Percentiles rank a stretch among this genome's conserved stretches.
Evolutionary conservation across 106 monocot genomes (phyloP).

Genomic region (Apostasia ramifera): DNA sequence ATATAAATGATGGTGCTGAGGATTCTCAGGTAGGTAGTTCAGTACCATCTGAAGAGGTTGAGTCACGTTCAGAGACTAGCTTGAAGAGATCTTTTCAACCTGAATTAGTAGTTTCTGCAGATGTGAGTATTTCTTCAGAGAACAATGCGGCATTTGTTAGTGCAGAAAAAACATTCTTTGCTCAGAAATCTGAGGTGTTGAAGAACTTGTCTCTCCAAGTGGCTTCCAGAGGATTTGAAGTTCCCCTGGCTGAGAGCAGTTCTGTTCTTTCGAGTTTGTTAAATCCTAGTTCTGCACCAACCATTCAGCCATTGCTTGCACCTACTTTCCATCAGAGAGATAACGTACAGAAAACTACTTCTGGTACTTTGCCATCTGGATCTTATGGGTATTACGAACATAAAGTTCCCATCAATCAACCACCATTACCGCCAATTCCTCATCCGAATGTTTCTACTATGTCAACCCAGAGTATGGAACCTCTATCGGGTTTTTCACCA

Average conservation of each 20-base stretch:
- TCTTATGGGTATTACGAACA: constrained; percentile 55
- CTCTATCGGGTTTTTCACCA: constrained; percentile 23
- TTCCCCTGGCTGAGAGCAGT: constrained; percentile 8
- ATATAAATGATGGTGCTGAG: constrained; percentile 27
- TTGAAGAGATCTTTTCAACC: constrained; percentile 11
- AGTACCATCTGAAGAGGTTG: constrained; percentile 25
- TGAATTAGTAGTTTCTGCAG: constrained; percentile 14
- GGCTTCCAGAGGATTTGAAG: constrained; percentile 21
- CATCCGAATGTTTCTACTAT: constrained; percentile 49
- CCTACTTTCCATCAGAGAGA: constrained; percentile 27
- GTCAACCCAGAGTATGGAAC: constrained; percentile 31
- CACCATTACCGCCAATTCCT: constrained; percentile 81
- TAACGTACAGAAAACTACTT: constrained; percentile 31
- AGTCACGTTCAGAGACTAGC: constrained; percentile 19
- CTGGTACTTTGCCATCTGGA: constrained; percentile 17
- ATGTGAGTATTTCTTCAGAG: constrained; percentile 26
- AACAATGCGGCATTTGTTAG: constrained; percentile 13
- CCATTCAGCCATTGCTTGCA: constrained; percentile 21
- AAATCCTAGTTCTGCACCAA: constrained; percentile 17
- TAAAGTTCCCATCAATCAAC: constrained; percentile 43
- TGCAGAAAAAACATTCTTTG: constrained; percentile 21
- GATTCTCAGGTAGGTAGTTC: constrained; percentile 18
- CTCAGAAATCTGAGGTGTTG: constrained; percentile 47
- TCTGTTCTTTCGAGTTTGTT: constrained; percentile 22
- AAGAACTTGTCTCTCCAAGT: constrained; percentile 28